Evolutionary conservation across 371 early-diverging fungal species (phyloP).

Genomic region (Saksenaea vasiformis): DNA sequence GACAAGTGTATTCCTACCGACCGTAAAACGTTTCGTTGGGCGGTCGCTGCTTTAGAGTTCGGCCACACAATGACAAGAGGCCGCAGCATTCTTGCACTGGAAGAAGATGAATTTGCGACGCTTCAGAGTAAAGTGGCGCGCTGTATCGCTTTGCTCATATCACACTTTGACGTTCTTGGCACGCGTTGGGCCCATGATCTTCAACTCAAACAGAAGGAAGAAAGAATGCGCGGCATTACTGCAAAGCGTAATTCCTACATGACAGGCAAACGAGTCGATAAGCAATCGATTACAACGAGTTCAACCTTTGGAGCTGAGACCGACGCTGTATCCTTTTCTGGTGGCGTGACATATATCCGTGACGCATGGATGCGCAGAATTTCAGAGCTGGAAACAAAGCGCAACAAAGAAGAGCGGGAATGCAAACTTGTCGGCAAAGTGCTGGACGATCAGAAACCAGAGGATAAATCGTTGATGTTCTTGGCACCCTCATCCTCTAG

Average conservation of each 20-base stretch:
- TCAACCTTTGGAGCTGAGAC: slow-evolving; percentile 38
- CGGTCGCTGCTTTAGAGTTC: slow-evolving; percentile 83
- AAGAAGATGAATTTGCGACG: slow-evolving; percentile 51
- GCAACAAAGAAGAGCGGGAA: slow-evolving; percentile 54
- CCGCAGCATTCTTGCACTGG: slow-evolving; percentile 39
- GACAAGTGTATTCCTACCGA: slow-evolving; percentile 79
- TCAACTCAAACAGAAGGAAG: slow-evolving; percentile 42
- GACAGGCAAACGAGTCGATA: slow-evolving; percentile 25
- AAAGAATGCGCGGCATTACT: slow-evolving; percentile 37
- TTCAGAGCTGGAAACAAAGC: slow-evolving; percentile 46
- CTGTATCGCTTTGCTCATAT: slow-evolving; percentile 80
- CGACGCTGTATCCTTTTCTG: slow-evolving; percentile 9
- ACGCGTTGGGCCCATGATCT: slow-evolving; percentile 58
- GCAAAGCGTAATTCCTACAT: slow-evolving; percentile 44
- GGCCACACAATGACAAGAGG: slow-evolving; percentile 78
- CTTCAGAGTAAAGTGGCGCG: slow-evolving; percentile 72
- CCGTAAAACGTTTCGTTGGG: slow-evolving; percentile 87
- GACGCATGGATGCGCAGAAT: slow-evolving; percentile 60
- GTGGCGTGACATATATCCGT: slow-evolving; percentile 47
- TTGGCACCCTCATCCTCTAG: slow-evolving; percentile 76
- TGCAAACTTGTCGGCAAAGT: slow-evolving; percentile 75
- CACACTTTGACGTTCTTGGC: slow-evolving; percentile 79
- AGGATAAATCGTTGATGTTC: slow-evolving; percentile 75
- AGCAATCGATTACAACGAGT: slow-evolving; percentile 38
- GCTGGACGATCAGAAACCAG: slow-evolving; percentile 73